Percentiles rank a stretch among this genome's conserved stretches.
These are phyloP conservation scores for Emergomyces orientalis DNA, from an alignment of 2,329 filamentous ascomycete genomes.

Conservation along the genomic window DNA sequence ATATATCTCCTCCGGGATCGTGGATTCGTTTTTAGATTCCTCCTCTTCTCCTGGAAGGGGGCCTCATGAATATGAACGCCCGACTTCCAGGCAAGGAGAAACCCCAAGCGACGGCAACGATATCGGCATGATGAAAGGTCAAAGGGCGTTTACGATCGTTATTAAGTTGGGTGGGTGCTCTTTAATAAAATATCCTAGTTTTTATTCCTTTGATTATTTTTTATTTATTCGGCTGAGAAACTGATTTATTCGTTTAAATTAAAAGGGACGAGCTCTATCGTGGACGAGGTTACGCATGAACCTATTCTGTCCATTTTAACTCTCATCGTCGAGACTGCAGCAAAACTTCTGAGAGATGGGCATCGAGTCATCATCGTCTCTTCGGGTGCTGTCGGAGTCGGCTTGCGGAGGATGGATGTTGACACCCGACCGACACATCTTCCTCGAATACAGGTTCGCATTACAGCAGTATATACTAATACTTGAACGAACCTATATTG, in stretches of 20 bases:
- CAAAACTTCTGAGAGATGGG: constrained; percentile 77
- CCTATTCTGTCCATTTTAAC: constrained; percentile 84
- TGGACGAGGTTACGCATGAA: constrained; percentile 90
- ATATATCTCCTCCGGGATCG: background rate
- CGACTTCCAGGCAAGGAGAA: constrained; percentile 4
- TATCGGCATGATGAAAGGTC: constrained; percentile 50
- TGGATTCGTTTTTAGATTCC: constrained; percentile 2
- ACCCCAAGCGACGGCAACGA: background rate
- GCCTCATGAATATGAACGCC: background rate
- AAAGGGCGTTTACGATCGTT: constrained; percentile 63
- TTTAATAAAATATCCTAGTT: background rate
- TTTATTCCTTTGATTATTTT: constrained; percentile 7
- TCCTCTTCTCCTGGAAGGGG: constrained; percentile 7
- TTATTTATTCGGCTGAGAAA: constrained; percentile 4
- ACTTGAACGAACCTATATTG: background rate
- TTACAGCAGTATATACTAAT: background rate
- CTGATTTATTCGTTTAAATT: constrained; percentile 14
- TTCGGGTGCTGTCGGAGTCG: constrained; percentile 92
- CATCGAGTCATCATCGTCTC: constrained; percentile 94
- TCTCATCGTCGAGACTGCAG: constrained; percentile 87
- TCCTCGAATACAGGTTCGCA: constrained; percentile 65
- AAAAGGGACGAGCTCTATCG: constrained; percentile 93
- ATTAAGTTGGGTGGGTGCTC: constrained; percentile 66
- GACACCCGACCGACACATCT: constrained; percentile 82
- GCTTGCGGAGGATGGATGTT: constrained; percentile 79